These are phyloP conservation scores for Sporothrix globosa DNA, from an alignment of 2,329 filamentous ascomycete species.

Conservation along the genomic window DNA sequence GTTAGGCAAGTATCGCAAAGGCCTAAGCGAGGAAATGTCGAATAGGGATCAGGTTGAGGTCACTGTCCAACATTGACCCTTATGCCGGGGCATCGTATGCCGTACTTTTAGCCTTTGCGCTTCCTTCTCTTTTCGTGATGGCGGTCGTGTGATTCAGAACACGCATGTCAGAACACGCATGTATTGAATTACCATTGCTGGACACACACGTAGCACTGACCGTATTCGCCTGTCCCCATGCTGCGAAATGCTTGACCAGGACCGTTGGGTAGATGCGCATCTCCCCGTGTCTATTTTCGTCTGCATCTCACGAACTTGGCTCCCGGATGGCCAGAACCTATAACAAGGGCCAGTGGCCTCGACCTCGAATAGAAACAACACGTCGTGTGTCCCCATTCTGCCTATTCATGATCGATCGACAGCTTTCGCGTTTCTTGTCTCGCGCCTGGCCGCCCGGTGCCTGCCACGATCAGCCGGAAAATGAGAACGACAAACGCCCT, in stretches of 20 bases:
- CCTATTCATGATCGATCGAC: slow-evolving; percentile 19
- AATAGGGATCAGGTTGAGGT: neutral
- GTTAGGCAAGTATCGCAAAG: slow-evolving; percentile 18
- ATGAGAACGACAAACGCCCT: neutral
- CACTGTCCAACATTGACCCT: neutral
- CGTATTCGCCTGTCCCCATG: neutral
- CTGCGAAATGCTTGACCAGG: neutral
- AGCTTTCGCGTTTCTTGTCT: neutral
- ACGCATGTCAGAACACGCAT: neutral
- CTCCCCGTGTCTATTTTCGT: slow-evolving; percentile 2
- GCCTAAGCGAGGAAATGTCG: neutral
- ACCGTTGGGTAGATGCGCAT: neutral
- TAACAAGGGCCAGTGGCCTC: neutral
- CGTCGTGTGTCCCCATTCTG: neutral
- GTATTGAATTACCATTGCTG: no score
- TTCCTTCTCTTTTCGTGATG: neutral
- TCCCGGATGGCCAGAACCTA: neutral
- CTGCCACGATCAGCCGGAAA: neutral
- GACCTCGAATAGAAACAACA: neutral
- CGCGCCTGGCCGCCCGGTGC: no score
- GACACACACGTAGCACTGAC: neutral
- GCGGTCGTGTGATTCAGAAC: neutral
- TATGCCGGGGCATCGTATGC: neutral
- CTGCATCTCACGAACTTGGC: slow-evolving; percentile 5
- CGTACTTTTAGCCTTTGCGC: neutral